phyloP scores from a whole-genome alignment of 179 eudicot species.

The Beta corolliflora region DNA sequence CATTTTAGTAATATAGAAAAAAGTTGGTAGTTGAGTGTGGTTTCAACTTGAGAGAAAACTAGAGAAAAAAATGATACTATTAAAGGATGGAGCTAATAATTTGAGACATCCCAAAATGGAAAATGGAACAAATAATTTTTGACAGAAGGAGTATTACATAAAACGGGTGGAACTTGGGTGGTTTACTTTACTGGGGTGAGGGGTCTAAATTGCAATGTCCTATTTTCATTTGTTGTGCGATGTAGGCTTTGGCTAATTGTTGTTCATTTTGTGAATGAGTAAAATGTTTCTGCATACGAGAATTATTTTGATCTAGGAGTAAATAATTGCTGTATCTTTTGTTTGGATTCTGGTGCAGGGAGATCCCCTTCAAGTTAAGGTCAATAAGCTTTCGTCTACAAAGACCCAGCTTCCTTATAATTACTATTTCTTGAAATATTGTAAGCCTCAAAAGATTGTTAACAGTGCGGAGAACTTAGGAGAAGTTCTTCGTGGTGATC shows the following conservation, averaged over 20 bases:
- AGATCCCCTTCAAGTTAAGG: slow-evolving; percentile 67
- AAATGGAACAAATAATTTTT: too few species aligned
- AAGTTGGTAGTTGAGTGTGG: too few species aligned
- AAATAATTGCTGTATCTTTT: slow-evolving; percentile 14
- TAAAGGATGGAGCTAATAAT: too few species aligned
- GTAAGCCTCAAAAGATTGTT: slow-evolving; percentile 56
- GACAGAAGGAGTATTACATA: too few species aligned
- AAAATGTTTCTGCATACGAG: neutral
- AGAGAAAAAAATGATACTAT: too few species aligned
- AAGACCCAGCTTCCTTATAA: slow-evolving; percentile 59
- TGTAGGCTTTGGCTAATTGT: neutral
- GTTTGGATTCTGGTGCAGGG: slow-evolving; percentile 43
- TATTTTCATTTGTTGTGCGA: neutral
- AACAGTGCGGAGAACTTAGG: slow-evolving; percentile 74
- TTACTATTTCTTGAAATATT: slow-evolving; percentile 60
- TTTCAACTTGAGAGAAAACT: too few species aligned
- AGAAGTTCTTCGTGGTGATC: slow-evolving; percentile 79
- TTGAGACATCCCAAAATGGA: too few species aligned
- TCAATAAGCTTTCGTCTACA: slow-evolving; percentile 66
- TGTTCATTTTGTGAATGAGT: neutral
- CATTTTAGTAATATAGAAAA: neutral
- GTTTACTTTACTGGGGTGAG: slow-evolving; percentile 19
- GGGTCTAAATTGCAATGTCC: neutral
- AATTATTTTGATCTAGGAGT: neutral
- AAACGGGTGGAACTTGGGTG: too few species aligned